Evolutionary conservation across 164 flowering plant genomes (phyloP), one percentile per base, ranked within the genome.

Genomic region (Nymphaea thermarum): DNA sequence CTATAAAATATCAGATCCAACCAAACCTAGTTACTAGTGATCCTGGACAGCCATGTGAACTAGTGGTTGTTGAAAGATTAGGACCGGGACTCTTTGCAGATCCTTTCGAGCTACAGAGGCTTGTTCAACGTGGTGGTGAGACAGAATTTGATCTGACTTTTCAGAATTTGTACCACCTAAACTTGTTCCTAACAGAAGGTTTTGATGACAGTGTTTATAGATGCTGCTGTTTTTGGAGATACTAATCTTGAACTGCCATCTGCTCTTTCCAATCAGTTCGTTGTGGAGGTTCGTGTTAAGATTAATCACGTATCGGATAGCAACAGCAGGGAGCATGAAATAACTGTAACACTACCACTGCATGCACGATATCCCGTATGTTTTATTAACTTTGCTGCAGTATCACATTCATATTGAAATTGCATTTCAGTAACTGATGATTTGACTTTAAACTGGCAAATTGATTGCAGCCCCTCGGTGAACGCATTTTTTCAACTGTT

Each of bases 81-180:
- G 96, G 96, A 0, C 68, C 70, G 66, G 96, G 99, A 71, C 86
- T 91, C 51, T 94, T 91, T 78, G 96, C 93, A 44, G 99, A 94
- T 75, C 96, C 96, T 59, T 94, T 94, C 77, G 98, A 94, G 80
- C 81, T 91, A 47, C 86, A 94, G 71, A 90, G 86, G 78, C 96
- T 94, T 69, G 82, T 81, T 64, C 82, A 82, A 25, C 90, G 82
- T 72, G 83, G 85, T 67, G 95, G 99, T 94, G 84, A 60, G 64
- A 61, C 0, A 64, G 60, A 63, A 62, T 45, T 55, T 66, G 42
- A 4, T 16, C 25, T 17, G 43, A 47, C 4, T 6, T 12, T 45
- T 10, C 10, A 12, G 63, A 36, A 17, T 72, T 43, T 5, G 65
- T 3, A 44, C 36, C 43, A 65, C 25, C 17, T 11, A 0, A 10